A percentile compares a stretch with the other conserved stretches of the same genome.
Evolutionary conservation across 805 yeast genomes (phyloP).

Genomic region (Ogataea philodendri): DNA sequence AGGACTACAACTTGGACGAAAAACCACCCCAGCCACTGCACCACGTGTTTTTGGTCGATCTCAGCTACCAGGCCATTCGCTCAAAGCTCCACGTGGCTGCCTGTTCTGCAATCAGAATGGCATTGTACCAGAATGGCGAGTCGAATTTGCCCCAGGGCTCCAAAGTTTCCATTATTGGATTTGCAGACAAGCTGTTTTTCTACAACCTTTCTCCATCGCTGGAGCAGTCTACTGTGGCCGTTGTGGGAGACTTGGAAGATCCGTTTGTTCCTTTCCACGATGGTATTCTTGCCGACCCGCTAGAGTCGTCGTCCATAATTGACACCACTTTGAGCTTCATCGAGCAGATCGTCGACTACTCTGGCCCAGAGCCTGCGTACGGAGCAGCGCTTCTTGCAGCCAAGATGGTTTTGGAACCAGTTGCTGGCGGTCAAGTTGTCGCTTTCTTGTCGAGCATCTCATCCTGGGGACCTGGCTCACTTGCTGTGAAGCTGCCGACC

Average conservation of each 20-base stretch:
- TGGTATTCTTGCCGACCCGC: constrained; percentile 81
- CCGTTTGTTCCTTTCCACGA: constrained; percentile 77
- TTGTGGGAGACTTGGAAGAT: constrained; percentile 69
- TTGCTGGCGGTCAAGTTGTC: constrained; percentile 84
- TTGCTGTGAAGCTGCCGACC: constrained; percentile 41
- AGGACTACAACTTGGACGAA: constrained; percentile 57
- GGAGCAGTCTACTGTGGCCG: constrained; percentile 54
- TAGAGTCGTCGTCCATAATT: constrained; percentile 59
- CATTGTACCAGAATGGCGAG: constrained; percentile 39
- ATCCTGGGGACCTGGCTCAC: constrained; percentile 74
- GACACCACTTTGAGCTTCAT: constrained; percentile 65
- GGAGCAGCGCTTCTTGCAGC: constrained; percentile 80
- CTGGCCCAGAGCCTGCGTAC: constrained; percentile 61
- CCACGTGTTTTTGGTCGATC: constrained; percentile 74
- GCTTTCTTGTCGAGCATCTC: constrained; percentile 70
- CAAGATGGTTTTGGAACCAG: constrained; percentile 51
- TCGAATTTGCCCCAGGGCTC: constrained; percentile 39
- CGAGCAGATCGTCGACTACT: constrained; percentile 45
- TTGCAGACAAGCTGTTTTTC: constrained; percentile 68
- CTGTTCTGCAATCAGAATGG: constrained; percentile 66
- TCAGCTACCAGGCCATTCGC: constrained; percentile 55
- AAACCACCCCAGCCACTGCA: constrained; percentile 47
- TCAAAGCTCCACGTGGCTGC: constrained; percentile 60
- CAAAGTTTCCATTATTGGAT: constrained; percentile 71
- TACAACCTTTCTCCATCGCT: constrained; percentile 61